Evolutionary conservation across 176 grass and related monocot genomes (phyloP).

Genomic region (Triticum dicoccoides): DNA sequence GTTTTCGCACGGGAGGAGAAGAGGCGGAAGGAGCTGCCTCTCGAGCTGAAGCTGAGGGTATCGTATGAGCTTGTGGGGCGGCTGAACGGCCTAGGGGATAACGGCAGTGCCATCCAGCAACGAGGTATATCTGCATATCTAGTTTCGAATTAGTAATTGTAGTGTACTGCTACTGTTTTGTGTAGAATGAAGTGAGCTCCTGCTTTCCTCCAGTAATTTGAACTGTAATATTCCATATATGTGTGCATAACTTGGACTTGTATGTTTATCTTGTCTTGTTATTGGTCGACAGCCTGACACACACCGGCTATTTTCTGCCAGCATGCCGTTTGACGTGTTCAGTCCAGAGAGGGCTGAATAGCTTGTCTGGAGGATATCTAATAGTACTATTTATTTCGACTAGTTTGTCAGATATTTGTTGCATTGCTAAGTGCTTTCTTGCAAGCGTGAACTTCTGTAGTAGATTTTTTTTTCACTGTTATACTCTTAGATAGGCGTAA

Average conservation of each 20-base stretch:
- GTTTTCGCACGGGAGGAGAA: slow-evolving; percentile 49
- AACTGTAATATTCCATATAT: neutral
- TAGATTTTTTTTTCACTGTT: neutral
- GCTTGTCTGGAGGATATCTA: neutral
- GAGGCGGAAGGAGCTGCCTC: slow-evolving; percentile 50
- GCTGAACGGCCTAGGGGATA: slow-evolving; percentile 43
- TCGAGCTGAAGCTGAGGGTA: slow-evolving; percentile 66
- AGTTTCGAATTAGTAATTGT: neutral
- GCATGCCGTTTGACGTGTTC: neutral
- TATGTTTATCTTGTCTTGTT: slow-evolving; percentile 4
- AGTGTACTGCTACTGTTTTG: neutral
- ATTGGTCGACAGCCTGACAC: neutral
- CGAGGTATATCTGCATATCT: slow-evolving; percentile 45
- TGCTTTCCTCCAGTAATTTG: neutral
- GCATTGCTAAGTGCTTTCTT: slow-evolving; percentile 20
- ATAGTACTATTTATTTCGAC: neutral
- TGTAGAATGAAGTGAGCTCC: neutral
- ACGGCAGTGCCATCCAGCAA: slow-evolving; percentile 47
- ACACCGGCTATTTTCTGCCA: neutral
- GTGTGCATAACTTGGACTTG: neutral
- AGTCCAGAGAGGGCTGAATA: neutral
- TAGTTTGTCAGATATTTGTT: neutral
- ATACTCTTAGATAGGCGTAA: neutral
- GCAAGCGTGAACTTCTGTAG: neutral
- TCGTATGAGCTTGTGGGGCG: slow-evolving; percentile 53